These are phyloP conservation scores for Aspergillus clavatus DNA, from an alignment of 2,329 filamentous ascomycete species.

Conservation along the genomic window DNA sequence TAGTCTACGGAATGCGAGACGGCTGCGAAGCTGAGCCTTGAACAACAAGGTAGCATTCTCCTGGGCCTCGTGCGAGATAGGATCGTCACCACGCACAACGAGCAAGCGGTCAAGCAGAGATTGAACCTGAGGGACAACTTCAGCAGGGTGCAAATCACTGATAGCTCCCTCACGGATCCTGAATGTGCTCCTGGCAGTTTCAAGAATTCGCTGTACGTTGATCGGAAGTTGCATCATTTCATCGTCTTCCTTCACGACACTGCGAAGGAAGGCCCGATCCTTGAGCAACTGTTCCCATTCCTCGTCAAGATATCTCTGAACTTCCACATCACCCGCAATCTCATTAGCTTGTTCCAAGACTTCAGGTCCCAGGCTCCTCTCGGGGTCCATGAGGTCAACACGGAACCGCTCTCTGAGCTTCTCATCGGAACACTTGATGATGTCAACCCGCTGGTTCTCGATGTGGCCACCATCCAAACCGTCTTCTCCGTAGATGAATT, in stretches of 20 bases:
- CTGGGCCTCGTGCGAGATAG: constrained; percentile 80
- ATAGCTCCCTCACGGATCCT: constrained; percentile 78
- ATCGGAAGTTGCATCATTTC: constrained; percentile 87
- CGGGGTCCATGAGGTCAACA: constrained; percentile 75
- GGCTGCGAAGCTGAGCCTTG: constrained; percentile 85
- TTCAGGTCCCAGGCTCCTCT: constrained; percentile 59
- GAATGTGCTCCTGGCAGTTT: constrained; percentile 85
- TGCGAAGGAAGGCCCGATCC: constrained; percentile 72
- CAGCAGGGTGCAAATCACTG: constrained; percentile 82
- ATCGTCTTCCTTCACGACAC: constrained; percentile 69
- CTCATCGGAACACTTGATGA: constrained; percentile 71
- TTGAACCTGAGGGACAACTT: constrained; percentile 76
- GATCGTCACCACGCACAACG: constrained; percentile 80
- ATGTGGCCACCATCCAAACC: constrained; percentile 90
- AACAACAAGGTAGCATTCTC: constrained; percentile 82
- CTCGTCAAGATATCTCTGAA: constrained; percentile 79
- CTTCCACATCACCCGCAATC: constrained; percentile 78
- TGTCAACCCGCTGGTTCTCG: constrained; percentile 85
- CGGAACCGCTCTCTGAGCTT: constrained; percentile 78
- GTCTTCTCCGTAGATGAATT: constrained; percentile 97
- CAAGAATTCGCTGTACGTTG: constrained; percentile 85
- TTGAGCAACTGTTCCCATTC: constrained; percentile 75
- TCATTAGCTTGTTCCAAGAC: constrained; percentile 82
- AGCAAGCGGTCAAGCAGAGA: constrained; percentile 70
- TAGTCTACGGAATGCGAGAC: constrained; percentile 87